A percentile compares a stretch with the other conserved stretches of the same genome.
Conservation (phyloP, 129 eudicot species). For the Helichrysum umbraculigerum region DNA sequence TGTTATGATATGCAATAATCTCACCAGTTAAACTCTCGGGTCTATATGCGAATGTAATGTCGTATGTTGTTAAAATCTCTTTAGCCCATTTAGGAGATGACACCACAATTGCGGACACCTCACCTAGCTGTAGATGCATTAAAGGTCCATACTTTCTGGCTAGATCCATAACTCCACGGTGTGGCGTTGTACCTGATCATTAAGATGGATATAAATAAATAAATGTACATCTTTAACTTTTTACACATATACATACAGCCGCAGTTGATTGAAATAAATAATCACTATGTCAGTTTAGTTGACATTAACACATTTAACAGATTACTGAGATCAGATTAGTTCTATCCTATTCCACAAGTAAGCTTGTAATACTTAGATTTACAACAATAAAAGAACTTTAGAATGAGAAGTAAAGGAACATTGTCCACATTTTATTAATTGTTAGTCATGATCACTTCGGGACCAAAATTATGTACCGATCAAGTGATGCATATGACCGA, state of each 20-base stretch:
- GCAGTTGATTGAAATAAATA: not conserved
- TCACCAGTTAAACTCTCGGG: constrained; percentile 32
- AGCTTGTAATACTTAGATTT: too few relatives aligned
- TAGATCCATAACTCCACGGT: constrained; percentile 33
- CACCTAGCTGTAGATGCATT: constrained; percentile 36
- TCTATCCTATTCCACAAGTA: too few relatives aligned
- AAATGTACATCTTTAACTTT: not conserved
- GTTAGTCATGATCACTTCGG: too few relatives aligned
- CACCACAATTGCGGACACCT: constrained; percentile 31
- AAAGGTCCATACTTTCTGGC: constrained; percentile 31
- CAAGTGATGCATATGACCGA: constrained; percentile 39
- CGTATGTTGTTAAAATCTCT: constrained; percentile 32
- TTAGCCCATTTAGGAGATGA: constrained; percentile 40
- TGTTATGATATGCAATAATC: constrained; percentile 27
- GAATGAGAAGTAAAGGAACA: not conserved
- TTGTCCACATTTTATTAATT: too few relatives aligned
- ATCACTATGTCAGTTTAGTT: too few relatives aligned
- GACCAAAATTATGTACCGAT: constrained; percentile 15
- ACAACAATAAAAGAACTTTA: not conserved
- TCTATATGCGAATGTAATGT: constrained; percentile 31
- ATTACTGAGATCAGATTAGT: too few relatives aligned
- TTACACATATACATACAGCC: not conserved
- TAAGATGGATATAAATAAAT: constrained; percentile 1
- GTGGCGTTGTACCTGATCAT: constrained; percentile 35
- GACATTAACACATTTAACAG: too few relatives aligned